Evolutionary conservation across 1,284 basidiomycete species (phyloP).

Genomic region (Ustilago tritici): DNA sequence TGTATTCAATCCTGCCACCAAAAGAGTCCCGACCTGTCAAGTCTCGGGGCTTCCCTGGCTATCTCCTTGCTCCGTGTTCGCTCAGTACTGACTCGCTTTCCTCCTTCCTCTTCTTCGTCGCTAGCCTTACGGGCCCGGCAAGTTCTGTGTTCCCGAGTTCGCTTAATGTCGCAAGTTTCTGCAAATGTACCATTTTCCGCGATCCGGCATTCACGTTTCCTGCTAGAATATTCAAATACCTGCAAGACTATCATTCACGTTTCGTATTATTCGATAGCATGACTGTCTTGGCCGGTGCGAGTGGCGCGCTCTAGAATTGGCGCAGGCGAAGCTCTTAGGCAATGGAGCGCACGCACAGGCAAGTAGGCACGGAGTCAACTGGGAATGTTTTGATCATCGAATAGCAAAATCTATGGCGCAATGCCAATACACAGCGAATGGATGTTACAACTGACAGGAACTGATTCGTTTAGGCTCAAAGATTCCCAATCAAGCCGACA

Average conservation of each 20-base stretch:
- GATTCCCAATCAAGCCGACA: constrained; percentile 54
- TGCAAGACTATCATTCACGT: constrained; percentile 6
- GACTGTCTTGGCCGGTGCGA: no score
- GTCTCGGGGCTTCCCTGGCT: not conserved
- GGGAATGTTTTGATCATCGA: not conserved
- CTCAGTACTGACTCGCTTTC: constrained; percentile 5
- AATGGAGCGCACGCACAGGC: not conserved
- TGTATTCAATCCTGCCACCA: constrained; percentile 54
- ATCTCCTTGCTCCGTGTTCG: not conserved
- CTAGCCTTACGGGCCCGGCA: constrained; percentile 93
- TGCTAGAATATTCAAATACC: constrained; percentile 33
- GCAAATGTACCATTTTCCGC: constrained; percentile 8
- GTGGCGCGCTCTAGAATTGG: not conserved
- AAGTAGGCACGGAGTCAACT: not conserved
- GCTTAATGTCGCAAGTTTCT: constrained; percentile 64
- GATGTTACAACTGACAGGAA: not conserved
- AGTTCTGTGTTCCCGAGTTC: constrained; percentile 89
- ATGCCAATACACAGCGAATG: not conserved
- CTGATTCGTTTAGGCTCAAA: not conserved
- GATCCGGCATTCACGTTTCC: not conserved
- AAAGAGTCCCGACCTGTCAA: not conserved
- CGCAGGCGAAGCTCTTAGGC: not conserved
- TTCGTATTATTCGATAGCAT: no score
- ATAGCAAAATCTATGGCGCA: not conserved
- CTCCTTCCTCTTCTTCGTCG: not conserved